A percentile compares a stretch with the other conserved stretches of the same genome.
Evolutionary conservation across 805 yeast genomes (phyloP).

Genomic region (Candida mattraensis): DNA sequence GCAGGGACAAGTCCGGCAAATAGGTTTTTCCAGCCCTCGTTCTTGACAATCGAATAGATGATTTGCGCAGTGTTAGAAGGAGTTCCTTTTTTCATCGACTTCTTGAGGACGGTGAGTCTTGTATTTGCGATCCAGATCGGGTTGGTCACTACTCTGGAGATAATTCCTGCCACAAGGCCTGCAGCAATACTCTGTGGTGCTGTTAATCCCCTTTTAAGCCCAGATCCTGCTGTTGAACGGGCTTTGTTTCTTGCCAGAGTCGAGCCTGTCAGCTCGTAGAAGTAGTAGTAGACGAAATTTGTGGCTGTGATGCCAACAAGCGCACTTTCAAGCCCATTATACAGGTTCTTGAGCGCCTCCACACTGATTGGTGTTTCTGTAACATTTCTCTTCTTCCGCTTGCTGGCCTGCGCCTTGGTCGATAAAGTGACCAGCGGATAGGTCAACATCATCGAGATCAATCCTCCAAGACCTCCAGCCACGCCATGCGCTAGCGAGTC

Average conservation of each 20-base stretch:
- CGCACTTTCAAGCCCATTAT: conserved; percentile 87
- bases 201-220: conserved; percentile 39
- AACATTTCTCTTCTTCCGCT: conserved; percentile 21
- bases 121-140: conserved; percentile 97
- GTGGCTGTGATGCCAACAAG: conserved; percentile 82
- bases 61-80: conserved; percentile 45
- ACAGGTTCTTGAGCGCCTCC: conserved; percentile 69
- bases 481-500: conserved; percentile 80
- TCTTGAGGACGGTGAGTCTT: conserved; percentile 66
- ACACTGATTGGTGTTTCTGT: conserved; percentile 24
- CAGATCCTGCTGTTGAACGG: conserved; percentile 4
- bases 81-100: conserved; percentile 14
- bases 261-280: conserved; percentile 66
- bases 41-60: conserved; percentile 58
- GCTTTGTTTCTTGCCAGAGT: conserved; percentile 24
- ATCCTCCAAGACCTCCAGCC: conserved; percentile 94
- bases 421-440: conserved; percentile 87
- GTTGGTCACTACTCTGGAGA: conserved; percentile 78
- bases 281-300: conserved; percentile 87
- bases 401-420: conserved; percentile 82
- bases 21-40: conserved; percentile 70
- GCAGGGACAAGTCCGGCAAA: conserved; percentile 91
- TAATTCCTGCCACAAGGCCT: conserved; percentile 85
- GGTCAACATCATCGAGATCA: conserved; percentile 80
- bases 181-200: conserved; percentile 70